Evolutionary conservation across 139 green algal genomes (phyloP), one percentile per base, ranked within the genome.

Genomic region (Pleodorina starrii): DNA sequence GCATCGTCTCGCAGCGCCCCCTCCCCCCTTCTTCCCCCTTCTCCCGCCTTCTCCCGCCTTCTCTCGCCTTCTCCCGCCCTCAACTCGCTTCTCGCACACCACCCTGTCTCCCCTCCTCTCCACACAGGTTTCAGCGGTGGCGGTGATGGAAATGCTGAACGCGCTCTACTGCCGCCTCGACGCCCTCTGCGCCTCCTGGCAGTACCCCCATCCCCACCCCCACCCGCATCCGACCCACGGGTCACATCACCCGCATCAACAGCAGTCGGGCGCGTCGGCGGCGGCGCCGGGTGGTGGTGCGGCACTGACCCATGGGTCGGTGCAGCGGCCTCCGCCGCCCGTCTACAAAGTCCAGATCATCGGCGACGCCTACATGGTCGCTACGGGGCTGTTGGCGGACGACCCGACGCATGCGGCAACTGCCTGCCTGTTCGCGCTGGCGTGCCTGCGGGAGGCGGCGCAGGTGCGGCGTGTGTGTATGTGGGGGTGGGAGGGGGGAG

Each of bases 331-430:
- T 35, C 72, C 72, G 72, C 23, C 35, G 36, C 29, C 46, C 27
- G 80, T 87, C 27, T 87, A 87, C 80, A 87, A 87, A 59, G 80
- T 87, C 9, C 59, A 87, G 59, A 87, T 76, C 80, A 87, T 87
- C 27, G 80, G 80, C 40, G 80, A 87, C 38, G 54, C 77, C 77
- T 87, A 87, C 80, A 87, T 87, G 80, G 80, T 76, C 5, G 59
- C 59, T 10, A 87, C 80, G 59, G 80, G 80, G 29, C 80, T 87
- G 42, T 38, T 87, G 42, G 14, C 27, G 11, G 80, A 87, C 46
- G 59, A 87, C 80, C 80, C 80, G 11, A 27, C 17, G 42, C 80
- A 87, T 54, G 80, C 80, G 25, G 59, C 60, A 25, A 75, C 40
- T 40, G 59, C 60, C 59, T 75, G 59, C 59, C 25, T 35, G 12